Evolutionary conservation across 306 rosid genomes (phyloP).

Genomic region (Senna tora): DNA sequence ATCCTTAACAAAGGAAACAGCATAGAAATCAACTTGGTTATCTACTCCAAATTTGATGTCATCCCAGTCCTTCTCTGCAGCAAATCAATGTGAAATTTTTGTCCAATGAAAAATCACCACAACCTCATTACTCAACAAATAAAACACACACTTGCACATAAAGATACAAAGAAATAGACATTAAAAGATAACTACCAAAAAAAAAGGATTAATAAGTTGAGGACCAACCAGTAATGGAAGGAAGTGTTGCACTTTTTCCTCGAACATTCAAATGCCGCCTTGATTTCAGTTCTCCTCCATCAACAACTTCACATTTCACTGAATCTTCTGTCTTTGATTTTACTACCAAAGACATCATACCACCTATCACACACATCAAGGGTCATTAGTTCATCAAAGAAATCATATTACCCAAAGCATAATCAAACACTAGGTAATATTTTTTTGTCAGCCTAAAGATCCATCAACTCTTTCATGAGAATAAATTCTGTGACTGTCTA

Average conservation of each 20-base stretch:
- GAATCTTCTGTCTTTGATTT: constrained; percentile 81
- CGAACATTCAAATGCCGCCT: constrained; percentile 94
- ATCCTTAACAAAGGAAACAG: constrained; percentile 98
- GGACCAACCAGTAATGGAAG: constrained; percentile 90
- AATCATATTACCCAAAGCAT: constrained; percentile 9
- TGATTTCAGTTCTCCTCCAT: constrained; percentile 97
- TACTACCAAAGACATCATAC: constrained; percentile 92
- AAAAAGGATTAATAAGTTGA: constrained; percentile 22
- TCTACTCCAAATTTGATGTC: constrained; percentile 98
- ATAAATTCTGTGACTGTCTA: not conserved
- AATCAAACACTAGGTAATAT: constrained; percentile 1
- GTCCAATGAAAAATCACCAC: not conserved
- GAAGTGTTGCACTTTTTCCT: constrained; percentile 98
- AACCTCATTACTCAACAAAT: constrained; percentile 13
- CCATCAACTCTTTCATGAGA: constrained; percentile 11
- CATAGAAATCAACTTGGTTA: constrained; percentile 95
- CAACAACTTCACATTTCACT: constrained; percentile 94
- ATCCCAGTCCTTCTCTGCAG: constrained; percentile 99
- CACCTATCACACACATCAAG: constrained; percentile 65
- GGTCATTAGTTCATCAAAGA: constrained; percentile 31
- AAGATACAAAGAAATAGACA: not conserved
- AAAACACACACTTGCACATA: not conserved
- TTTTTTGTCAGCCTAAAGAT: not conserved
- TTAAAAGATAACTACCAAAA: constrained; percentile 6
- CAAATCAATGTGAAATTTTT: constrained; percentile 38